Base-by-base conservation (phyloP, 768 basidiomycete genomes). In the Mycena floridula region DNA sequence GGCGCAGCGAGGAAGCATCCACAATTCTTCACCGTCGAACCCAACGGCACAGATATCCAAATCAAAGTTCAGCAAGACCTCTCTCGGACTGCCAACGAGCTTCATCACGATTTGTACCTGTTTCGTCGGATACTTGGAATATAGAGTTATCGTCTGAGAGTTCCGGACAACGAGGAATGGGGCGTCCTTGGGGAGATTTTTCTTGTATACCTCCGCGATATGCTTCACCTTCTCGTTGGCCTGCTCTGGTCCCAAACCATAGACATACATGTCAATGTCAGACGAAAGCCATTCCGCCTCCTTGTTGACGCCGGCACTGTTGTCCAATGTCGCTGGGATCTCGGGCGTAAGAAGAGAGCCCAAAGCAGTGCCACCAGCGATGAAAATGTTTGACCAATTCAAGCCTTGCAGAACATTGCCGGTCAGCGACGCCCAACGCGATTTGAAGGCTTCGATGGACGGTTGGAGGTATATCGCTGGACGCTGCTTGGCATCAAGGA, bases 81-180 rank as follows among this genome's bases (percentile, higher is more conserved):
- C 50, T 13, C 43, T 42, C 1, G 50, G 48, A 37, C 16, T 49
- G 20, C 45, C 41, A 26, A 49, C 48, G 13, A 54, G 37, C 48
- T 54, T 54, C 36, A 54, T 28, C 11, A 54, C 50, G 20, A 51
- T 50, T 22, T 54, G 53, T 21, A 54, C 45, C 18, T 50, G 37
- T 12, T 46, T 44, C 20, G 25, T 51, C 3, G 50, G 50, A 42
- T 44, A 54, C 20, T 39, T 26, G 0, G 53, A 49, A 36, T 51
- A 54, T 15, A 54, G 22, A 2, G 50, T 54, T 24, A 51, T 52
- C 5, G 53, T 52, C 28, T 50, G 53, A 16, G 50, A 50, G n/a
- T 51, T 51, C 2, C 53, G 42, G 23, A 54, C 52, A 40, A 46
- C 42, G 8, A 54, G 46, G 36, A 48, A 48, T 13, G 50, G 52